A percentile compares a stretch with the other conserved stretches of the same genome.
Conservation (phyloP, 495 filamentous ascomycete genomes). For the Talaromyces ruber region DNA sequence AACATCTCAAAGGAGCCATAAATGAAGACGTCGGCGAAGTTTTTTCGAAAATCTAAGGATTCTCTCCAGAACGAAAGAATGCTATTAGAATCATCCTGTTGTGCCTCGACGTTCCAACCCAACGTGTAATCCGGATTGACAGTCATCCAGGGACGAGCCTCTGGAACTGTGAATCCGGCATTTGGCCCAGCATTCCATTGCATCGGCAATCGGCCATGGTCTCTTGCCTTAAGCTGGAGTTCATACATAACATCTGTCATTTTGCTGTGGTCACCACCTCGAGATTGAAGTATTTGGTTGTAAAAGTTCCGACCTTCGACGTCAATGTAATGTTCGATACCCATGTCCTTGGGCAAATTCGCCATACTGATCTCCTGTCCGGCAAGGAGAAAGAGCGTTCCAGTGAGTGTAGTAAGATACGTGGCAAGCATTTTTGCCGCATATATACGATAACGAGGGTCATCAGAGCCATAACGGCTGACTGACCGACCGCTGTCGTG, state of each 20-base stretch:
- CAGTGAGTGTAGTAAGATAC: conserved; percentile 41
- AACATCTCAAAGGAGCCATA: conserved; percentile 44
- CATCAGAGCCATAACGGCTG: conserved; percentile 39
- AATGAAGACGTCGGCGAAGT: conserved; percentile 40
- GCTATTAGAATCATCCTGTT: conserved; percentile 23
- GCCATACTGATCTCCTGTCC: conserved; percentile 63
- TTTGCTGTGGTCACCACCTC: conserved; percentile 15
- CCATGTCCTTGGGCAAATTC: conserved; percentile 49
- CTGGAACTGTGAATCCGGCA: conserved; percentile 31
- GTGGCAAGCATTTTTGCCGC: conserved; percentile 48
- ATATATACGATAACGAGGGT: conserved; percentile 23
- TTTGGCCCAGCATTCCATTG: conserved; percentile 31
- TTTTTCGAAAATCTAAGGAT: conserved; percentile 34
- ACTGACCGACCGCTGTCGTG: conserved; percentile 51
- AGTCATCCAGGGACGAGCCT: conserved; percentile 39
- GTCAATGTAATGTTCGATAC: conserved; percentile 50
- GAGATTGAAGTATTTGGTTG: conserved; percentile 17
- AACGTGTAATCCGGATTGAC: conserved; percentile 36
- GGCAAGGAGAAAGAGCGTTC: conserved; percentile 56
- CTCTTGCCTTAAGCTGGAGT: conserved; percentile 30
- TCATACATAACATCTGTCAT: conserved; percentile 26
- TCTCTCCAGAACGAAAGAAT: conserved; percentile 40
- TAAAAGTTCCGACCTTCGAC: conserved; percentile 50
- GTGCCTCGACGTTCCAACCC: conserved; percentile 30
- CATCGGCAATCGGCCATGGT: conserved; percentile 38